Base-by-base conservation (phyloP, 2,329 filamentous ascomycete species). In the Nigrospora osmanthi region DNA sequence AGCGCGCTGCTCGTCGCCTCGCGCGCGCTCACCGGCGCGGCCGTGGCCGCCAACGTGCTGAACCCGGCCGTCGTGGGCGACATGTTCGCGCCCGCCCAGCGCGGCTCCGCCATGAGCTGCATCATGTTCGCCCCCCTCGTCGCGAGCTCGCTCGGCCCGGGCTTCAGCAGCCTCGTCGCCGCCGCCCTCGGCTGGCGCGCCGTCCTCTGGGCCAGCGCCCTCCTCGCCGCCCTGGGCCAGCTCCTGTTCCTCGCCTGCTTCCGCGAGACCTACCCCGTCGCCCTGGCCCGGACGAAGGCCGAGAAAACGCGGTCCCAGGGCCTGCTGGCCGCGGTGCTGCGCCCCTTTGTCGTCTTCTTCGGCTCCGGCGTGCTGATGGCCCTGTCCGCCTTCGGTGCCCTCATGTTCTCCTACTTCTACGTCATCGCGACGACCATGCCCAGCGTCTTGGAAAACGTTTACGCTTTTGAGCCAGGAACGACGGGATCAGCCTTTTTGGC, bases 11-110 rank as follows among this genome's bases (percentile, higher is more conserved):
- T 82, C 42, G 70, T 80, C 44, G 59, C 60, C 2, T 72, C 80
- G 38, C 70, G 80, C 12, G 69, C 78, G 23, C 58, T 84, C 4
- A 76, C 77, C 0, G 83, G 83, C 1, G 66, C 80, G 34, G 80
- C 80, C 4, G 80, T 81, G 10, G 80, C 81, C 3, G 75, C 77
- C 2, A 82, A 81, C 50, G 78, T 83, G 11, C 66, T 85, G 14
- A 79, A 74, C 49, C 80, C 80, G 1, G 76, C 78, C 17, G 77
- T 83, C 44, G 71, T 84, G 16, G 80, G 79, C 28, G 81, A 84
- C 56, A 73, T 83, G 50, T 83, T 82, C 55, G 60, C 64, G 2
- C 64, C 71, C 1, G 78, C 83, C 44, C 64, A 76, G 56, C 66
- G 79, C 14, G 80, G 80, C 28, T 68, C 69, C 1, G 72, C 79